A percentile compares a stretch with the other conserved stretches of the same genome.
phyloP scores from a whole-genome alignment of 106 monocot genomes.

The Narthecium ossifragum region DNA sequence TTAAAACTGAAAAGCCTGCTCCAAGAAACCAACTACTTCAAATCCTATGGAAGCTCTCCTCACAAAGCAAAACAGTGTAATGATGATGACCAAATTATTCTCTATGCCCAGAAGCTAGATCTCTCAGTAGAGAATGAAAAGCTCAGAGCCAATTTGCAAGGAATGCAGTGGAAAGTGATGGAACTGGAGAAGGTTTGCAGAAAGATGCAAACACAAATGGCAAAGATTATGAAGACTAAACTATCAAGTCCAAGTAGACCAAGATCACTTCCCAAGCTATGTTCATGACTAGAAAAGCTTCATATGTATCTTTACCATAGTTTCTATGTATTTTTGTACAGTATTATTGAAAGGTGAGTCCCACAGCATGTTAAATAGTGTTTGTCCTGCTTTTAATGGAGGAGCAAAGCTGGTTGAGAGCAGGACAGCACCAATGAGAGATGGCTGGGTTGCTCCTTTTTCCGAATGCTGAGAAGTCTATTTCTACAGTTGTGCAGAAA shows the following conservation, averaged over 20 bases:
- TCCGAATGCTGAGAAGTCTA: constrained; percentile 5
- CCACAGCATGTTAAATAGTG: no score
- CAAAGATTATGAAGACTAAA: constrained; percentile 42
- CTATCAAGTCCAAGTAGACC: constrained; percentile 8
- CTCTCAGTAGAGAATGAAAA: constrained; percentile 59
- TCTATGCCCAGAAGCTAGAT: constrained; percentile 63
- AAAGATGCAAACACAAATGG: constrained; percentile 78
- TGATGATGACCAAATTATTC: constrained; percentile 45
- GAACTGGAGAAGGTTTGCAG: constrained; percentile 84
- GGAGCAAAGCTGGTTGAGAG: neutral
- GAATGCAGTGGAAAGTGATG: constrained; percentile 83
- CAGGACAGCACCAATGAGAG: neutral
- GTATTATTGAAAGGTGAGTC: neutral
- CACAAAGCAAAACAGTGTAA: neutral
- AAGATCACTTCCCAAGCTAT: constrained; percentile 76
- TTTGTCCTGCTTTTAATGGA: neutral
- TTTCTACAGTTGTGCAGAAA: no score
- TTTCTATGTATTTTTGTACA: neutral
- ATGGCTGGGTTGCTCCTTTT: no score
- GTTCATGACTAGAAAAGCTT: constrained; percentile 47
- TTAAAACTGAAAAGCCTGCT: constrained; percentile 68
- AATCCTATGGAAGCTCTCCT: neutral
- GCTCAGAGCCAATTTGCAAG: constrained; percentile 50
- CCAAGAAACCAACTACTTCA: constrained; percentile 25
- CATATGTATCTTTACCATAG: neutral